These are phyloP conservation scores for Hypoxylon lienhwacheense DNA, from an alignment of 495 filamentous ascomycete species.

Conservation along the genomic window DNA sequence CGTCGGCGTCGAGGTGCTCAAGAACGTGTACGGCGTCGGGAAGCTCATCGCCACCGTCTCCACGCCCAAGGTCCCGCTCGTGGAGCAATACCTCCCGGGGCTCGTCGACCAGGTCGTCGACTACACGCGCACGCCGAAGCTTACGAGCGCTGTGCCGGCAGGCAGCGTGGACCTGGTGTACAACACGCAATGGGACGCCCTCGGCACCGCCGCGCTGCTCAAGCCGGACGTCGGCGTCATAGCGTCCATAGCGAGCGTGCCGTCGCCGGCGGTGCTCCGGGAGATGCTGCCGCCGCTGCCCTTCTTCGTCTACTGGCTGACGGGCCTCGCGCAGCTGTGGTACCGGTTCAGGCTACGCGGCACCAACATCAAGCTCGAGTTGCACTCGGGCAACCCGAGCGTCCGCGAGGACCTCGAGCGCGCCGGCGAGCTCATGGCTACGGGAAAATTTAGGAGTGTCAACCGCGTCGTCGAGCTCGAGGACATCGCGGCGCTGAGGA, in stretches of 20 bases:
- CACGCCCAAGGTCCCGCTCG: constrained; percentile 53
- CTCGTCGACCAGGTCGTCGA: constrained; percentile 50
- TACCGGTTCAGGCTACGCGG: constrained; percentile 43
- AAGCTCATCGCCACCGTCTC: constrained; percentile 58
- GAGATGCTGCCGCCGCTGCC: constrained; percentile 42
- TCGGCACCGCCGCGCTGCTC: constrained; percentile 43
- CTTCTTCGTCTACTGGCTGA: constrained; percentile 35
- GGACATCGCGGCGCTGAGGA: constrained; percentile 51
- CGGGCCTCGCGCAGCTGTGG: constrained; percentile 44
- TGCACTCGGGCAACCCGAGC: constrained; percentile 43
- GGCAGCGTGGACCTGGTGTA: constrained; percentile 57
- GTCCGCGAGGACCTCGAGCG: constrained; percentile 47
- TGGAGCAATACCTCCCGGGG: constrained; percentile 44
- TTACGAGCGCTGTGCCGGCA: constrained; percentile 44
- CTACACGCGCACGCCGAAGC: constrained; percentile 43
- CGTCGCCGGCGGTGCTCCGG: constrained; percentile 42
- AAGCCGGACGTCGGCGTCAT: constrained; percentile 45
- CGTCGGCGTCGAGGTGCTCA: constrained; percentile 55
- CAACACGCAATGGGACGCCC: constrained; percentile 49
- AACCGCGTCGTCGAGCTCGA: constrained; percentile 45
- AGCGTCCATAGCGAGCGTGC: constrained; percentile 47
- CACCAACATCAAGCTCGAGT: constrained; percentile 43
- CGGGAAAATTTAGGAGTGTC: constrained; percentile 50
- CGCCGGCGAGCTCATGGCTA: constrained; percentile 47
- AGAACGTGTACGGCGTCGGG: constrained; percentile 53